Base-by-base conservation (phyloP, 1,139 yeast species). In the Candida frijolesensis region DNA sequence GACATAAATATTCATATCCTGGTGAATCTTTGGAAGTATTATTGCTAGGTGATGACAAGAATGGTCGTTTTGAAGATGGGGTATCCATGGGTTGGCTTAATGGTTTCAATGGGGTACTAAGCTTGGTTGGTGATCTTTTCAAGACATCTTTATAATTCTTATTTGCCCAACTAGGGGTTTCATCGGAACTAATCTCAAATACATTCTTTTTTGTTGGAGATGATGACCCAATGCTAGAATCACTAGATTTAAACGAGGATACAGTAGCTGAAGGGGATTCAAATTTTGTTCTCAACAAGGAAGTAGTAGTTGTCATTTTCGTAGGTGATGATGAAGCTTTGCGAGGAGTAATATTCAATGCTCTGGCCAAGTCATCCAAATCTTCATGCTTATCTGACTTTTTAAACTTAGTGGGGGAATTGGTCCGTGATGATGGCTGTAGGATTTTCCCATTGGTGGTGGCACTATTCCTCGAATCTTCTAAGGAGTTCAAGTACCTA, bases 1-100 rank as follows among this genome's bases (percentile, higher is more conserved):
- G 85, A 64, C 98, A 94, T 37, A 94, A 76, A 62, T 90, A 94
- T 62, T 91, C 96, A 60, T 90, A 89, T 0, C 79, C 80, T 1
- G 72, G 71, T 1, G 77, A 66, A 46, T 66, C 66, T 12, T 54
- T 64, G 4, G 72, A 60, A 2, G 71, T 58, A 50, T 66, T 63
- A 46, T 66, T 68, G 49, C 70, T 59, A 4, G 71, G 70, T 8
- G 73, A 65, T 2, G 67, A 60, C 18, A 67, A 60, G 44, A 54
- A 61, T 1, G 70, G 67, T 34, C 60, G 39, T 8, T 42, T 42
- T 3, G 40, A 12, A n/a, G 52, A 57, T 14, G 51, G 47, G 22
- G 62, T 49, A 18, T 54, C 63, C 18, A 61, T 42, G 16, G 44
- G 50, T 37, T 55, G 56, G 34, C 56, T 60, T 49, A 60, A 60